Evolutionary conservation across 208 protist genomes (phyloP).

Genomic region (Trypanosoma melophagium): DNA sequence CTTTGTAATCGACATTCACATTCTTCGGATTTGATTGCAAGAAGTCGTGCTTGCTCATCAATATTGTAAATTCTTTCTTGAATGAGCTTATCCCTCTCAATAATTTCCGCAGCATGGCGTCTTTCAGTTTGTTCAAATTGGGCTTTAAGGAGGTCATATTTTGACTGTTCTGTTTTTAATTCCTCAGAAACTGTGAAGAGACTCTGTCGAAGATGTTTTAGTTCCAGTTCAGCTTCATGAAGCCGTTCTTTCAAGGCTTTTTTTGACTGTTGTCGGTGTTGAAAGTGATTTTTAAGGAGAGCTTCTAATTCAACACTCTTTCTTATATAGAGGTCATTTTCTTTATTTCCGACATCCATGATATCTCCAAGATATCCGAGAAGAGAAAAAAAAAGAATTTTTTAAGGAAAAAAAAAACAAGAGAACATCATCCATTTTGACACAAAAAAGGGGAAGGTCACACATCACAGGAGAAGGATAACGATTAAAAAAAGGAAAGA

Average conservation of each 20-base stretch:
- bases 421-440: not conserved
- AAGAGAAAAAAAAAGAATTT: conserved; percentile 13
- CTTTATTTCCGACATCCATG: conserved; percentile 8
- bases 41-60: conserved; percentile 13
- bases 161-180: conserved; percentile 17
- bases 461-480: no score
- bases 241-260: conserved; percentile 23
- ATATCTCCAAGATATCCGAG: not conserved
- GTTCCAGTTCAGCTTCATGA: conserved; percentile 16
- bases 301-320: conserved; percentile 38
- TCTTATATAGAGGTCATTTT: conserved; percentile 24
- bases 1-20: conserved; percentile 23
- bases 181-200: conserved; percentile 16
- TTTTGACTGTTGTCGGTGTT: conserved; percentile 31
- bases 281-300: conserved; percentile 34
- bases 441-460: not conserved
- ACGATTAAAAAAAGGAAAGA: no score
- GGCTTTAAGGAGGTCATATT: conserved; percentile 10
- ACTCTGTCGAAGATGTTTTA: conserved; percentile 14
- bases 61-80: conserved; percentile 5
- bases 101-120: conserved; percentile 18
- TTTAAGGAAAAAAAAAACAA: conserved; percentile 22
- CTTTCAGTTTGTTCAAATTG: conserved; percentile 17
- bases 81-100: conserved; percentile 11
- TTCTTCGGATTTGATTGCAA: conserved; percentile 16